These are phyloP conservation scores for Penicillium pulvis DNA, from an alignment of 495 filamentous ascomycete genomes.

Conservation along the genomic window DNA sequence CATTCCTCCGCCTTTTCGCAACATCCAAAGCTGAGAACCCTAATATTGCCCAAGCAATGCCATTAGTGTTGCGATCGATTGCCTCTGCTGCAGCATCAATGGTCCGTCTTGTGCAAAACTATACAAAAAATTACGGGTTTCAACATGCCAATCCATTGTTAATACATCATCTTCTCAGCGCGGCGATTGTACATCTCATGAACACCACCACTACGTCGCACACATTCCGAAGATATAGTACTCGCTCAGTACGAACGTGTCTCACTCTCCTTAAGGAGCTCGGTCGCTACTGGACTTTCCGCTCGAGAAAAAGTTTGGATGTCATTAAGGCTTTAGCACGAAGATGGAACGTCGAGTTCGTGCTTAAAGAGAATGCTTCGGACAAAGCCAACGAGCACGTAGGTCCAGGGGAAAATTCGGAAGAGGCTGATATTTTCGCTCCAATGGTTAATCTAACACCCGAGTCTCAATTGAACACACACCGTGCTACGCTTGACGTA, in stretches of 20 bases:
- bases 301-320: constrained; percentile 2
- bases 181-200: constrained; percentile 16
- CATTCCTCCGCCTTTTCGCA: constrained; percentile 11
- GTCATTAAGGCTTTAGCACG: neutral
- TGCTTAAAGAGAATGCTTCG: neutral
- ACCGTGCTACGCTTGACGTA: neutral
- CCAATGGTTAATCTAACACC: neutral
- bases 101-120: constrained; percentile 13
- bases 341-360: neutral
- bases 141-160: constrained; percentile 11
- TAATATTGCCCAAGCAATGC: neutral
- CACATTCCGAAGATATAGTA: constrained; percentile 9
- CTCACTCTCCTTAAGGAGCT: constrained; percentile 2
- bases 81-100: constrained; percentile 13
- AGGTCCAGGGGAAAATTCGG: neutral
- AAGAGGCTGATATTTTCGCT: neutral
- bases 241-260: constrained; percentile 9
- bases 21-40: neutral
- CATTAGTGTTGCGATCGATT: constrained; percentile 12
- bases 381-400: neutral
- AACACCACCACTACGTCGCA: constrained; percentile 10
- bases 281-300: constrained; percentile 3
- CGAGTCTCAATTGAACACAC: neutral
- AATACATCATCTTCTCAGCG: constrained; percentile 16
- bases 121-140: constrained; percentile 7